Percentiles rank a stretch among this genome's conserved stretches.
These are phyloP conservation scores for Epichloe sibirici DNA, from an alignment of 2,329 filamentous ascomycete species.

Conservation along the genomic window DNA sequence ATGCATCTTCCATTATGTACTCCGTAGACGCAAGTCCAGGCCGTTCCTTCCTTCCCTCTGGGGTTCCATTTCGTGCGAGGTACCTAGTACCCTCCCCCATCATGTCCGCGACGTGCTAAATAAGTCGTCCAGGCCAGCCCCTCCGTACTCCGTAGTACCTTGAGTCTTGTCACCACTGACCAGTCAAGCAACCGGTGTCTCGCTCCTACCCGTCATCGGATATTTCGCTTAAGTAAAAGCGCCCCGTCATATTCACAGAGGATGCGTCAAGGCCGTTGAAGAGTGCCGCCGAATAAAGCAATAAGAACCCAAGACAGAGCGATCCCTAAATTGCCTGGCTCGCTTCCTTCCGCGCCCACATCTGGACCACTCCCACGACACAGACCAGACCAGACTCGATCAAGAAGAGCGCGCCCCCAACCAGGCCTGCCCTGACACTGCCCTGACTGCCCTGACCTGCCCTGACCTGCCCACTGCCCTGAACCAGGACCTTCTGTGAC, in stretches of 20 bases:
- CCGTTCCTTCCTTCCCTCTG: slow-evolving; percentile 1
- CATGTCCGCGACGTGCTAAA: neutral
- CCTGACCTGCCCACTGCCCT: no score
- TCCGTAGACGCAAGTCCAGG: neutral
- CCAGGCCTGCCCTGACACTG: neutral
- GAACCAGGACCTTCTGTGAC: neutral
- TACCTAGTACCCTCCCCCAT: neutral
- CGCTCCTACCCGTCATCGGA: neutral
- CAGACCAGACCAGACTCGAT: slow-evolving; percentile 23
- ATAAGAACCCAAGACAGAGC: slow-evolving; percentile 6
- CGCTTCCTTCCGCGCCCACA: slow-evolving; percentile 25
- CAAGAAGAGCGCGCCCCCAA: slow-evolving; percentile 21
- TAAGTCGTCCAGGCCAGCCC: neutral
- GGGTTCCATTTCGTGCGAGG: neutral
- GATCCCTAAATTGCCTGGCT: slow-evolving; percentile 4
- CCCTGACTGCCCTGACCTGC: no score
- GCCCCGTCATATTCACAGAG: slow-evolving; percentile 5
- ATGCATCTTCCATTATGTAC: neutral
- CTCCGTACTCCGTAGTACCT: neutral
- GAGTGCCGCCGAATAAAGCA: slow-evolving; percentile 6
- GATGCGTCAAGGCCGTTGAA: slow-evolving; percentile 8
- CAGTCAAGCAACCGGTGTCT: neutral
- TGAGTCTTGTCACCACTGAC: no score
- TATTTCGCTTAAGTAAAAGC: slow-evolving; percentile 2
- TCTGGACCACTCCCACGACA: slow-evolving; percentile 10